Base-by-base conservation (phyloP, 78 protist species). In the Dictyostelium firmibasis region DNA sequence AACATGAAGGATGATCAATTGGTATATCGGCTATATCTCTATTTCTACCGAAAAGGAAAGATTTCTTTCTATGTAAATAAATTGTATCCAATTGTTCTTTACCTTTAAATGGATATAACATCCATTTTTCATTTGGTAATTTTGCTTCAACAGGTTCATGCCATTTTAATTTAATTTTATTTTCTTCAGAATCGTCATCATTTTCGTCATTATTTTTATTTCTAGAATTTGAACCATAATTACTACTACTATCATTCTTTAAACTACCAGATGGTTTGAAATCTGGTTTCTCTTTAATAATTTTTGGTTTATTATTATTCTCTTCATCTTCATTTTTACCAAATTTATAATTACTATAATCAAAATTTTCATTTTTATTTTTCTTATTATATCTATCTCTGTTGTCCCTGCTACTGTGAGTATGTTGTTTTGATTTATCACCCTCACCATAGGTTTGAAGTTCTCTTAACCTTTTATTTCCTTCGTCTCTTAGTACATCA, bases 1-100 rank as follows among this genome's bases (percentile, higher is more conserved):
- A 95, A 81, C 98, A 96, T n/a, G 97, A 88, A 5, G 98, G 98
- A 78, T 98, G 99, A 16, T 89, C 98, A n/a, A 87, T 57, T 25
- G 98, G 99, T 11, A 98, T 94, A 76, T 98, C 99, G 18, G n/a
- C 38, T 13, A 97, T 91, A 14, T 31, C 79, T 62, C 94, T 47
- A 62, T 98, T 97, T 36, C 97, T 91, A 35, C 99, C 99, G 57
- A 97, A 43, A 20, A 97, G 33, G 84, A 83, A 98, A 62, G 94
- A 85, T 27, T 95, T 87, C 53, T 82, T 70, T 35, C 70, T 87
- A n/a, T 86, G 72, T n/a, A 95, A 41, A 33, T 72, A 29, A 62
- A 69, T 29, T 3, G 98, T 87, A 9, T 94, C 96, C 27, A 97
- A 87, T 33, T 77, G 14, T 47, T 95, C 53, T 5, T 67, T 57